Evolutionary conservation across 2,329 filamentous ascomycete genomes (phyloP), one percentile per base, ranked within the genome.

Genomic region (Ilyonectria robusta): DNA sequence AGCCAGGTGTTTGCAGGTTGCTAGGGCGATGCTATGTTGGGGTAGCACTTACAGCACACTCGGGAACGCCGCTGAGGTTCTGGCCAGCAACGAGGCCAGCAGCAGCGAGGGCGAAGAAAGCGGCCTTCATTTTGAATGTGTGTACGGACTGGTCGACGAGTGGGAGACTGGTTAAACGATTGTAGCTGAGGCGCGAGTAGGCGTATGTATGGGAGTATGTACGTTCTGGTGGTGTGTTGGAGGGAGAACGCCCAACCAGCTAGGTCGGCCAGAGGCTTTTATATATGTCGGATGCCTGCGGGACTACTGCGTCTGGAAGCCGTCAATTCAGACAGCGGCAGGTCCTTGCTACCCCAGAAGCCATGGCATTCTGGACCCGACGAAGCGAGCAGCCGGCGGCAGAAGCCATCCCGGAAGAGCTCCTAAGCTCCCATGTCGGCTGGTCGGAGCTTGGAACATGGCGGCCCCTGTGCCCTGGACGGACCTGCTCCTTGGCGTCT

Each of bases 81-180:
- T 84, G 81, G 35, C 81, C 82, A 56, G 78, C 77, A 47, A 77
- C 81, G 42, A 83, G 67, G 75, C 81, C 76, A 55, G 75, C 78
- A 44, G 74, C 70, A 64, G 77, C 78, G 57, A 81, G 67, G 59
- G 80, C 58, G 35, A 81, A 65, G 63, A 80, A 67, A 46, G 77
- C 58, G 70, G 76, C 70, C 82, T 84, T 85, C 83, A 85, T 85
- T 21, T 72, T 83, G 78, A 68, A 29, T 53, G 56, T 29, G 26
- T 44, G 46, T 42, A 55, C 31, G 13, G 26, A 23, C 26, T 4
- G 26, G 47, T 31, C 37, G 53, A 46, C 33, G 60, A 69, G 64
- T 59, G 65, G 35, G 17, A 13, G 21, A 23, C 37, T 46, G 33
- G 42, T 46, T 37, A 47, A 48, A 47, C 33, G 61, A 70, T 68